Conservation (phyloP, 192 early-diverging fungal genomes). For the Phycomyces nitens region DNA sequence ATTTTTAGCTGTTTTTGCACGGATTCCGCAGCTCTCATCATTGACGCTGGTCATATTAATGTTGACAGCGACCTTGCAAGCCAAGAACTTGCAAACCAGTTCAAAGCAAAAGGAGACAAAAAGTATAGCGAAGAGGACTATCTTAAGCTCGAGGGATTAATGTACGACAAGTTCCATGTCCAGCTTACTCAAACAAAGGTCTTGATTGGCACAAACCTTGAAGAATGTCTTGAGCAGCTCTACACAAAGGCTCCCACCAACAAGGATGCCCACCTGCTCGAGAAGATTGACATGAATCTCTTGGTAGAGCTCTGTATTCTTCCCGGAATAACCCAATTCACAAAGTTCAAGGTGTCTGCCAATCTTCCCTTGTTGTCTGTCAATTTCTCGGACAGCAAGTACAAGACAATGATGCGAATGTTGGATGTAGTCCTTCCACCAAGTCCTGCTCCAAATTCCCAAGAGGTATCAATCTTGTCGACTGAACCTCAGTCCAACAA, state of each 20-base stretch:
- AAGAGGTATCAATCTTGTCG: slow-evolving; percentile 16
- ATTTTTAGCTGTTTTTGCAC: slow-evolving; percentile 43
- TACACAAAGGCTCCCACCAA: slow-evolving; percentile 28
- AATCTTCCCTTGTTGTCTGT: slow-evolving; percentile 68
- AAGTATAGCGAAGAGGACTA: slow-evolving; percentile 55
- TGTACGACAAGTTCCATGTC: slow-evolving; percentile 83
- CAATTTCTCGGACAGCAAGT: slow-evolving; percentile 80
- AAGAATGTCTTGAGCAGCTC: slow-evolving; percentile 22
- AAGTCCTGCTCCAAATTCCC: not conserved
- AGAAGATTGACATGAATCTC: slow-evolving; percentile 67
- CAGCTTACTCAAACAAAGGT: slow-evolving; percentile 66
- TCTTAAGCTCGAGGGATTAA: slow-evolving; percentile 55
- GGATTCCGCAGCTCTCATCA: slow-evolving; percentile 57
- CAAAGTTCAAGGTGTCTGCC: slow-evolving; percentile 66
- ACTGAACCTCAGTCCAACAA: not conserved
- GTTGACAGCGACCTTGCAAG: slow-evolving; percentile 71
- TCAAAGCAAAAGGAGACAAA: slow-evolving; percentile 58
- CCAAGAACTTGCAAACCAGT: slow-evolving; percentile 50
- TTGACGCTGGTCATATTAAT: slow-evolving; percentile 79
- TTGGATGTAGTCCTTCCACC: slow-evolving; percentile 60
- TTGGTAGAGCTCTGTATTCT: slow-evolving; percentile 73
- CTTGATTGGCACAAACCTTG: slow-evolving; percentile 50
- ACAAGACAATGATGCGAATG: slow-evolving; percentile 74
- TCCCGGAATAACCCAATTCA: slow-evolving; percentile 58
- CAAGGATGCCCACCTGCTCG: slow-evolving; percentile 57